Evolutionary conservation across 176 grass and related monocot species (phyloP).

Genomic region (Otatea glauca): DNA sequence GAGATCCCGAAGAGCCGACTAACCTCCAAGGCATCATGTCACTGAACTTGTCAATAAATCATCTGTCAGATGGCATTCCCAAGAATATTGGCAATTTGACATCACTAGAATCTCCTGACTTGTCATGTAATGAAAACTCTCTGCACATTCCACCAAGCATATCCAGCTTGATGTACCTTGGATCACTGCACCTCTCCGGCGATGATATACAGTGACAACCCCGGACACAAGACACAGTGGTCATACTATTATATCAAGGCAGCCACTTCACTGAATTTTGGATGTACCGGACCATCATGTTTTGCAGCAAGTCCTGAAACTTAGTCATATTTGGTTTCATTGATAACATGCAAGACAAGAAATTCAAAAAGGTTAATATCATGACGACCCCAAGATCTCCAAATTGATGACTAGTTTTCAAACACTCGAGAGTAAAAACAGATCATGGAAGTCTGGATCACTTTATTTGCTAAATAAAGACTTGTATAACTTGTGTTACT

Average conservation of each 20-base stretch:
- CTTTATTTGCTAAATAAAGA: neutral
- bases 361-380: neutral
- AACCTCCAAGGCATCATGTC: neutral
- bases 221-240: neutral
- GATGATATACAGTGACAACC: neutral
- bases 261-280: neutral
- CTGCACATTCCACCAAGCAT: neutral
- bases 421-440: neutral
- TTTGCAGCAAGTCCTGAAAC: neutral
- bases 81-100: neutral
- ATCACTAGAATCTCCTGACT: neutral
- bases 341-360: slow-evolving; percentile 17
- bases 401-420: neutral
- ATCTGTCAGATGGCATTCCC: neutral
- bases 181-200: neutral
- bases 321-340: neutral
- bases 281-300: neutral
- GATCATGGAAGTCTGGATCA: neutral
- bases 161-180: neutral
- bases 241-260: neutral
- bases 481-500: neutral
- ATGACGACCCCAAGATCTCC: neutral
- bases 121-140: neutral
- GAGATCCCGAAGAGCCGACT: neutral
- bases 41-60: neutral